These are phyloP conservation scores for Dioscorea dumetorum DNA, from an alignment of 106 monocot genomes.

Conservation along the genomic window DNA sequence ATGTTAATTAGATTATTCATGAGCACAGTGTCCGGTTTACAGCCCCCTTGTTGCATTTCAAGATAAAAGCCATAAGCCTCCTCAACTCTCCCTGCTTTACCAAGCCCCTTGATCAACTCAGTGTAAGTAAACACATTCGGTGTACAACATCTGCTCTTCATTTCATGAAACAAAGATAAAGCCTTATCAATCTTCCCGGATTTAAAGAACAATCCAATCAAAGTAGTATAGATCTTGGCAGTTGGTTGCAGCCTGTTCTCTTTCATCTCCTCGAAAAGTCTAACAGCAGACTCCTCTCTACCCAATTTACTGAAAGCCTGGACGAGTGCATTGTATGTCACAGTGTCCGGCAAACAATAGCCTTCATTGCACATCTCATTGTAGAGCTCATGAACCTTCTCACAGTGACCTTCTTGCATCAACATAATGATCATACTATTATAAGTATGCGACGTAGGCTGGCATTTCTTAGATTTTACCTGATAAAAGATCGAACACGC, in stretches of 20 bases:
- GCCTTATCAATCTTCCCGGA: slow-evolving; percentile 47
- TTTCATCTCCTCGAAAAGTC: slow-evolving; percentile 93
- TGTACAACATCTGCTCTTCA: slow-evolving; percentile 43
- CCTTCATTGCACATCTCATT: slow-evolving; percentile 88
- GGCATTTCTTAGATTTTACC: slow-evolving; percentile 67
- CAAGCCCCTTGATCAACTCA: slow-evolving; percentile 85
- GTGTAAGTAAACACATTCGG: slow-evolving; percentile 96
- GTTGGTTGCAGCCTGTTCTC: slow-evolving; percentile 79
- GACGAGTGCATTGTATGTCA: slow-evolving; percentile 78
- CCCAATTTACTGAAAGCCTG: slow-evolving; percentile 59
- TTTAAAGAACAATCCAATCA: slow-evolving; percentile 65
- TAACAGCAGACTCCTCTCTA: slow-evolving; percentile 49
- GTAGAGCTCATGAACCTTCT: slow-evolving; percentile 92
- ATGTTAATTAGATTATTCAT: slow-evolving; percentile 86
- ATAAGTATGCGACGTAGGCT: slow-evolving; percentile 54
- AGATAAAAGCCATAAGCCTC: slow-evolving; percentile 59
- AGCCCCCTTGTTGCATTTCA: slow-evolving; percentile 66
- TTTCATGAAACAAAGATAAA: slow-evolving; percentile 58
- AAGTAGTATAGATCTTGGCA: slow-evolving; percentile 79
- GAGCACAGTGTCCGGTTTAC: slow-evolving; percentile 67
- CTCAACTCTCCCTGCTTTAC: slow-evolving; percentile 62
- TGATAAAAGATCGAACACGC: slow-evolving; percentile 82
- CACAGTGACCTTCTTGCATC: slow-evolving; percentile 77
- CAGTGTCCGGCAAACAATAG: slow-evolving; percentile 64
- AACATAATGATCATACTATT: slow-evolving; percentile 80